Evolutionary conservation across 2,329 filamentous ascomycete genomes (phyloP).

Genomic region (Penicillium sp.): DNA sequence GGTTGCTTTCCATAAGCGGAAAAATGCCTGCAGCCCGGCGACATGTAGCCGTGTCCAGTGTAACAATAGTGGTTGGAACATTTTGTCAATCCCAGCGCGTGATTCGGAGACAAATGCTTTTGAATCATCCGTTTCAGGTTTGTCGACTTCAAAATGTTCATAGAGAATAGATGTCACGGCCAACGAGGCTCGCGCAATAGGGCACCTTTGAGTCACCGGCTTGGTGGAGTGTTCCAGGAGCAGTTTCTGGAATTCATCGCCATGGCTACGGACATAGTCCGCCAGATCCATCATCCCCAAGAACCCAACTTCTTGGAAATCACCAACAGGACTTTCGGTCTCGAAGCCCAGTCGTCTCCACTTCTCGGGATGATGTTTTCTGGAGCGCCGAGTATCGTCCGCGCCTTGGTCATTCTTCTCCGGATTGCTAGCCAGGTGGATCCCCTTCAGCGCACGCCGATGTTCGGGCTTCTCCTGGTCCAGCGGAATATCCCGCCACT

Average conservation of each 20-base stretch:
- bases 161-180: slow-evolving; percentile 86
- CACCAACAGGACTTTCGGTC: slow-evolving; percentile 79
- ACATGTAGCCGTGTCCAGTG: slow-evolving; percentile 93
- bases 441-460: slow-evolving; percentile 77
- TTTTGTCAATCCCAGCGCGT: slow-evolving; percentile 75
- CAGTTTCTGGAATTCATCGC: slow-evolving; percentile 89
- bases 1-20: slow-evolving; percentile 89
- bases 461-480: slow-evolving; percentile 88
- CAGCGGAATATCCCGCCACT: slow-evolving; percentile 83
- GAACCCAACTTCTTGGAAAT: slow-evolving; percentile 85
- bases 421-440: slow-evolving; percentile 74
- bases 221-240: slow-evolving; percentile 83
- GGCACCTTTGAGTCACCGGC: slow-evolving; percentile 72
- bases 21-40: slow-evolving; percentile 80
- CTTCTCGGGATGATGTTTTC: slow-evolving; percentile 81
- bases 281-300: slow-evolving; percentile 97
- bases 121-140: slow-evolving; percentile 74
- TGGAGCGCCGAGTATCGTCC: slow-evolving; percentile 58
- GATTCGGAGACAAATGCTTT: slow-evolving; percentile 75
- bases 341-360: slow-evolving; percentile 93
- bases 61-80: slow-evolving; percentile 83
- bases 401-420: slow-evolving; percentile 37
- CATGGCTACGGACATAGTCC: slow-evolving; percentile 88
- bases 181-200: slow-evolving; percentile 81
- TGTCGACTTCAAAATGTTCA: slow-evolving; percentile 94